These are phyloP conservation scores for Aaosphaeria pasadenensis DNA, from an alignment of 2,329 filamentous ascomycete species.

Conservation along the genomic window DNA sequence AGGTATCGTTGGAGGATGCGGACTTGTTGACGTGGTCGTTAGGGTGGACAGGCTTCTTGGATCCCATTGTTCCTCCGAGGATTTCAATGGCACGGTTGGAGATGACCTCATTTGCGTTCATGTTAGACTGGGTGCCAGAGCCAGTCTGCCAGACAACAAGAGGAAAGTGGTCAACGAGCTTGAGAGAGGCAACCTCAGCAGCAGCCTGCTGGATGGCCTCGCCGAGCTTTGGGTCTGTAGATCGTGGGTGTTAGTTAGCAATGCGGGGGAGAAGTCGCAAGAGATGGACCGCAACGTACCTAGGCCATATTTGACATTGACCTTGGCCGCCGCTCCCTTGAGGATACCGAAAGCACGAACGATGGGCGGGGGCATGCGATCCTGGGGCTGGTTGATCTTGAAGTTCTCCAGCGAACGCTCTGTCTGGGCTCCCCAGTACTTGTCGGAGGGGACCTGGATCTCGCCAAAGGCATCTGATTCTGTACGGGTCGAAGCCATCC, in stretches of 20 bases:
- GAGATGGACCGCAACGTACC: slow-evolving; percentile 48
- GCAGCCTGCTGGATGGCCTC: slow-evolving; percentile 94
- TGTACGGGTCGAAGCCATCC: slow-evolving; percentile 60
- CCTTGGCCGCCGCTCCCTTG: slow-evolving; percentile 92
- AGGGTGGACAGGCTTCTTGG: slow-evolving; percentile 97
- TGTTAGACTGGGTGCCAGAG: slow-evolving; percentile 98
- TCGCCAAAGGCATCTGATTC: slow-evolving; percentile 98
- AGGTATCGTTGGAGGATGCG: slow-evolving; percentile 97
- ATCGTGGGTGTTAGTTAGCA: slow-evolving; percentile 12
- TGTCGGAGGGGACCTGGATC: slow-evolving; percentile 85
- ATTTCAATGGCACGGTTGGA: slow-evolving; percentile 99
- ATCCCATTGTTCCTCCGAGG: slow-evolving; percentile 86
- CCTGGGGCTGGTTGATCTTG: slow-evolving; percentile 98
- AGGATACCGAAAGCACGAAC: slow-evolving; percentile 93
- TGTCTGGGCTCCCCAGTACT: slow-evolving; percentile 98
- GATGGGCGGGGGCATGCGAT: slow-evolving; percentile 94
- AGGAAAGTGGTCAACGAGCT: slow-evolving; percentile 95
- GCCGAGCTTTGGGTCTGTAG: slow-evolving; percentile 77
- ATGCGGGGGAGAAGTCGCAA: background rate
- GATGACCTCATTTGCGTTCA: slow-evolving; percentile 99
- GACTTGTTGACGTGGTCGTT: slow-evolving; percentile 99
- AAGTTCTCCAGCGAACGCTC: slow-evolving; percentile 97
- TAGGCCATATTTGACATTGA: slow-evolving; percentile 93
- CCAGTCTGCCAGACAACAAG: slow-evolving; percentile 99
- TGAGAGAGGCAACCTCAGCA: slow-evolving; percentile 86